Evolutionary conservation across 2,329 filamentous ascomycete species (phyloP).

Genomic region (Alternaria gansuensis): DNA sequence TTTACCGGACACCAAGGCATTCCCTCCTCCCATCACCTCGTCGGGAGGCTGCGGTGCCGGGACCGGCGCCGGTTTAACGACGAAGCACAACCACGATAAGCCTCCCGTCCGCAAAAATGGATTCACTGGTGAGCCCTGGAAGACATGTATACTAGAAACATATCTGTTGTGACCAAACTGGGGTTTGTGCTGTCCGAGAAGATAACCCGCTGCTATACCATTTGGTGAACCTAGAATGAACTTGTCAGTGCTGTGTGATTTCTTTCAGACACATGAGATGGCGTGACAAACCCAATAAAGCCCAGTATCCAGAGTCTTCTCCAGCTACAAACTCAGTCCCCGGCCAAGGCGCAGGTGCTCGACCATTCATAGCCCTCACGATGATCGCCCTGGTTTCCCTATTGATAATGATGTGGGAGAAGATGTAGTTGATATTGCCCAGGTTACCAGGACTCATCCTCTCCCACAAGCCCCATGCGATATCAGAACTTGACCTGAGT

Average conservation of each 20-base stretch:
- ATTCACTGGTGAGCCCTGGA: background rate
- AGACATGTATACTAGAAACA: slow-evolving; percentile 13
- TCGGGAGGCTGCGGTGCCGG: background rate
- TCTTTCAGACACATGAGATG: background rate
- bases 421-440: slow-evolving; percentile 18
- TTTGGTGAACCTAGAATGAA: slow-evolving; percentile 17
- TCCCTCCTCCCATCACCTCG: background rate
- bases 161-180: slow-evolving; percentile 23
- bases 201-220: slow-evolving; percentile 13
- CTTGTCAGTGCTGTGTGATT: slow-evolving; percentile 1
- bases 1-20: background rate
- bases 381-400: slow-evolving; percentile 1
- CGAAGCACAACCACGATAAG: background rate
- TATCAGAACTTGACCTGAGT: slow-evolving; percentile 20
- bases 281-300: background rate
- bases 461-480: slow-evolving; percentile 24
- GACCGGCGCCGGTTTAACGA: background rate
- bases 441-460: slow-evolving; percentile 6
- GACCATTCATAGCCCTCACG: background rate
- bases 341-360: background rate
- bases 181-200: slow-evolving; percentile 24
- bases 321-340: background rate
- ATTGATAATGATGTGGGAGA: slow-evolving; percentile 15
- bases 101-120: slow-evolving; percentile 3
- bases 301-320: background rate